Base-by-base conservation (phyloP, 371 early-diverging fungal species). In the Mucor indicus region DNA sequence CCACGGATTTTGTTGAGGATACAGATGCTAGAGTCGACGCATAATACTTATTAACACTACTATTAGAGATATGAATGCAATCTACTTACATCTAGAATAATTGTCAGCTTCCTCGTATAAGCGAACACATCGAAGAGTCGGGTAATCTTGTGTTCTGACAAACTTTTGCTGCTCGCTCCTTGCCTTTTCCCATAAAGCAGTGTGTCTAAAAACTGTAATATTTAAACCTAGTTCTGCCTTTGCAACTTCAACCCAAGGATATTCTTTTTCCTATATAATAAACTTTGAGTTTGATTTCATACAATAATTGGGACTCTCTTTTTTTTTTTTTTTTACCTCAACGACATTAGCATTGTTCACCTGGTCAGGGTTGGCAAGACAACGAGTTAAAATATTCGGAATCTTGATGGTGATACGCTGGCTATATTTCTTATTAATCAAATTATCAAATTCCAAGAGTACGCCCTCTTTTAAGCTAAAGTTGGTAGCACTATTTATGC, bases 181-280 rank as follows among this genome's bases (percentile, higher is more conserved):
- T 19, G 60, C 40, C 16, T 71, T 72, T 31, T 66, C 58, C 81
- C 87, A 83, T 30, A 77, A 67, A 3, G 84, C 78, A 1, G 79
- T 73, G 17, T 80, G 81, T 10, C 72, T 60, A 36, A 80, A 87
- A 1, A 85, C 48, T 2, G 84, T 79, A 4, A 85, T 52, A 37
- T 85, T 79, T 33, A 87, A 56, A 0, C 83, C 82, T 4, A 77
- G 67, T 20, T 81, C 75, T 6, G 78, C 50, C 20, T 67, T 79
- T 0, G 88, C 86, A 0, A 89, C 84, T 54, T 91, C 90, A 0
- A 83, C 81, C 88, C 88, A 90, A 1, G 84, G 75, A 40, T 73
- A 71, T 22, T 68, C 44, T 29, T 48, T 39, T 15, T 44, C 48
- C 47, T 54, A 20, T 9, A 16, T 47, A 9, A 41, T 25, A n/a